A percentile compares a stretch with the other conserved stretches of the same genome.
Conservation (phyloP, 2,329 filamentous ascomycete genomes). For the Macrophomina tecta region DNA sequence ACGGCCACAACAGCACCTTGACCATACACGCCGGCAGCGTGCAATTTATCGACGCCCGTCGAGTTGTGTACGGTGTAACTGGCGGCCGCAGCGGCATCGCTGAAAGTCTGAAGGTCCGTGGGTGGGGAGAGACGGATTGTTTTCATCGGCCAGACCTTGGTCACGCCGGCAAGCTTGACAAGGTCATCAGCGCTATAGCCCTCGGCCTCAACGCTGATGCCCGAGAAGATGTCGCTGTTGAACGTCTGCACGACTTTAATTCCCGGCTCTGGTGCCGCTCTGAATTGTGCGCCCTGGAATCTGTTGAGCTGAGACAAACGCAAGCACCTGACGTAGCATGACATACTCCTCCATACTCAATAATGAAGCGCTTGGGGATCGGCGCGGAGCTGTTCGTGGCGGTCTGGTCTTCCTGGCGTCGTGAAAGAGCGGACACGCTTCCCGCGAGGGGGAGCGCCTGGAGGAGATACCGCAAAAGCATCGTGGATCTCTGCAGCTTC, state of each 20-base stretch:
- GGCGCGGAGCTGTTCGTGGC: background rate
- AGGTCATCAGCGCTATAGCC: conserved; percentile 3
- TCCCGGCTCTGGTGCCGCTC: background rate
- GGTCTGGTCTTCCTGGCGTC: background rate
- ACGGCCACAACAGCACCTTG: conserved; percentile 53
- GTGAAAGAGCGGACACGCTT: background rate
- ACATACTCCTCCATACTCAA: background rate
- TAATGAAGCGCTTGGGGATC: conserved; percentile 5
- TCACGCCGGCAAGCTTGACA: background rate
- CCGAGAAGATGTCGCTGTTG: conserved; percentile 14
- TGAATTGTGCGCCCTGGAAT: background rate
- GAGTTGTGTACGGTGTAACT: conserved; percentile 41
- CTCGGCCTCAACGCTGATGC: conserved; percentile 1
- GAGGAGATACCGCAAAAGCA: conserved; percentile 3
- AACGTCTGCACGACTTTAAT: conserved; percentile 10
- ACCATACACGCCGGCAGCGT: conserved; percentile 53
- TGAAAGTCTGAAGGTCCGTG: background rate
- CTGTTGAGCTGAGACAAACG: too few relatives aligned
- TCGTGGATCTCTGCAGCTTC: background rate
- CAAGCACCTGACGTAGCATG: too few relatives aligned
- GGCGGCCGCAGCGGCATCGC: background rate
- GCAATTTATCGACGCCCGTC: conserved; percentile 47
- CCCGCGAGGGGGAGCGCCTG: conserved; percentile 11
- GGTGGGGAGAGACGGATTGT: background rate
- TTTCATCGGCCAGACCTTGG: conserved; percentile 16